A percentile compares a stretch with the other conserved stretches of the same genome.
These are phyloP conservation scores for Candida koratica DNA, from an alignment of 805 yeast species.

Conservation along the genomic window DNA sequence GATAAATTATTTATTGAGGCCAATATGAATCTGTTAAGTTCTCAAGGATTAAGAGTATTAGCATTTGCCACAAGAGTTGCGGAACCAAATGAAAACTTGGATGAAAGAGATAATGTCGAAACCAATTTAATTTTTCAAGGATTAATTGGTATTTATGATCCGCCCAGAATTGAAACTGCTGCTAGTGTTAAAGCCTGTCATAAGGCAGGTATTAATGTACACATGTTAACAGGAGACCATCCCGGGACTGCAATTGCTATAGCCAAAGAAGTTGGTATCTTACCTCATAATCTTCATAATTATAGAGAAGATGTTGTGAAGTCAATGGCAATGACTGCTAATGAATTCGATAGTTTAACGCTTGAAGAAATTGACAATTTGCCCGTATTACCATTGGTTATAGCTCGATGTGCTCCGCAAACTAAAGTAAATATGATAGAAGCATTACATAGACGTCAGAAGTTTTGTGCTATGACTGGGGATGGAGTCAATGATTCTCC, in stretches of 20 bases:
- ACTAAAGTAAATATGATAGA: conserved; percentile 42
- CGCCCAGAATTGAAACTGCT: conserved; percentile 69
- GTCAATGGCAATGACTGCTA: conserved; percentile 37
- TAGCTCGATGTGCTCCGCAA: conserved; percentile 41
- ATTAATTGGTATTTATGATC: conserved; percentile 74
- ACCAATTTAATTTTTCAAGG: conserved; percentile 55
- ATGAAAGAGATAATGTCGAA: conserved; percentile 45
- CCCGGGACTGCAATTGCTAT: conserved; percentile 75
- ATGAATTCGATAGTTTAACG: conserved; percentile 29
- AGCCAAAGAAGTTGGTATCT: conserved; percentile 76
- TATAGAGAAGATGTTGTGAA: conserved; percentile 32
- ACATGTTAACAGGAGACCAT: conserved; percentile 81
- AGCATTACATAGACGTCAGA: conserved; percentile 35
- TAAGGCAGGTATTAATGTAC: conserved; percentile 72
- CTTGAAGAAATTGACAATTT: conserved; percentile 32
- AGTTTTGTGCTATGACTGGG: conserved; percentile 40
- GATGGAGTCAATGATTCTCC: conserved; percentile 86
- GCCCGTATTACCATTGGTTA: conserved; percentile 38
- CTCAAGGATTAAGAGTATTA: conserved; percentile 67
- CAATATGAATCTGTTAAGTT: conserved; percentile 56
- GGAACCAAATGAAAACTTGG: conserved; percentile 19
- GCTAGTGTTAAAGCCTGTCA: conserved; percentile 64
- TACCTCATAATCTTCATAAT: conserved; percentile 47
- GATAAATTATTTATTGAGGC: conserved; percentile 43
- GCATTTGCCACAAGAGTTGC: conserved; percentile 57